These are phyloP conservation scores for Saccharomycopsis sp. DNA, from an alignment of 805 yeast genomes.

Conservation along the genomic window DNA sequence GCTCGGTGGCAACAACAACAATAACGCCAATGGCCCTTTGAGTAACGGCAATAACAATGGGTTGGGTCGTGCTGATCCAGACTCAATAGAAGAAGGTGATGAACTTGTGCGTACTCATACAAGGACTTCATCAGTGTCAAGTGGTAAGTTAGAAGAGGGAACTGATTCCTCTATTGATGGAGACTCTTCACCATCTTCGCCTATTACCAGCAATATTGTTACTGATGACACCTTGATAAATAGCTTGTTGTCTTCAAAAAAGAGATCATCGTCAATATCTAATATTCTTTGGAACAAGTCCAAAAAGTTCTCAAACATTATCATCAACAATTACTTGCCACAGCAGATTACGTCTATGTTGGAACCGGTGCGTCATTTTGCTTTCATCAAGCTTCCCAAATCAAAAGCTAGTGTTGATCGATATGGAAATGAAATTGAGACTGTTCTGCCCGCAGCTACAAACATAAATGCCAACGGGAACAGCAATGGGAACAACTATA, in stretches of 20 bases:
- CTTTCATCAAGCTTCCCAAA: slow-evolving; percentile 39
- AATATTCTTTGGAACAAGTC: slow-evolving; percentile 25
- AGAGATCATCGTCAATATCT: slow-evolving; percentile 23
- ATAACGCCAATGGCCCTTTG: slow-evolving; percentile 30
- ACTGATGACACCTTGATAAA: slow-evolving; percentile 19
- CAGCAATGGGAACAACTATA: slow-evolving; percentile 8
- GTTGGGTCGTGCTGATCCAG: not conserved
- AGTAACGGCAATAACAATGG: not conserved
- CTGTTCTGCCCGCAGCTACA: no score
- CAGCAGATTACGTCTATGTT: slow-evolving; percentile 47
- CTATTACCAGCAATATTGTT: no score
- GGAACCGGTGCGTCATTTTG: slow-evolving; percentile 61
- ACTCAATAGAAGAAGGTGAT: slow-evolving; percentile 9
- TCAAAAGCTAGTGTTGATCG: not conserved
- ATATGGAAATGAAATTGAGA: not conserved
- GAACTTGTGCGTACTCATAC: slow-evolving; percentile 10
- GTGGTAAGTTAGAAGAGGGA: no score
- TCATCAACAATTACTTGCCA: slow-evolving; percentile 34
- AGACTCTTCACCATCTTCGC: slow-evolving; percentile 8
- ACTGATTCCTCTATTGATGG: not conserved
- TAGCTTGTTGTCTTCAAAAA: slow-evolving; percentile 7
- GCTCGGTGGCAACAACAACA: slow-evolving; percentile 26
- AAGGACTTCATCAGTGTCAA: slow-evolving; percentile 4
- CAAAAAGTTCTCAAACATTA: slow-evolving; percentile 22
- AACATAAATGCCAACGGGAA: not conserved